phyloP scores from a whole-genome alignment of 495 filamentous ascomycete genomes.

The Lasiosphaeris hirsuta region DNA sequence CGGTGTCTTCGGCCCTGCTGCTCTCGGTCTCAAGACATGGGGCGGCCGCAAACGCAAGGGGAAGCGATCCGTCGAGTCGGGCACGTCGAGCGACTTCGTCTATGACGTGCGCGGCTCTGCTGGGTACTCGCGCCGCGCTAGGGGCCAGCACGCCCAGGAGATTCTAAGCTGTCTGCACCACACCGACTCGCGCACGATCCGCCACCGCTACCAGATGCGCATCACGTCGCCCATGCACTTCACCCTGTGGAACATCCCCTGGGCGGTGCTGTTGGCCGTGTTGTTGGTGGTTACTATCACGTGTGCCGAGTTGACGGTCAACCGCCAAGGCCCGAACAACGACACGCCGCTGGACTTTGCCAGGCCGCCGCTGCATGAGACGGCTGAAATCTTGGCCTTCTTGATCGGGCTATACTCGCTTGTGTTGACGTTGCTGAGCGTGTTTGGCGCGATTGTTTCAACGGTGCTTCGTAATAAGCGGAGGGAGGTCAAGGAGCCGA shows the following conservation, averaged over 20 bases:
- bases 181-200: slow-evolving; percentile 17
- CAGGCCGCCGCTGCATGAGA: slow-evolving; percentile 27
- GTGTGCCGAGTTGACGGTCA: slow-evolving; percentile 25
- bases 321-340: slow-evolving; percentile 23
- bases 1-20: slow-evolving; percentile 17
- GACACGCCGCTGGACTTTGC: slow-evolving; percentile 26
- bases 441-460: slow-evolving; percentile 17
- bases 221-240: slow-evolving; percentile 20
- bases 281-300: slow-evolving; percentile 22
- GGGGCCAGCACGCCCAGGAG: slow-evolving; percentile 24
- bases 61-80: slow-evolving; percentile 19
- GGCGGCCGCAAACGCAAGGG: background rate
- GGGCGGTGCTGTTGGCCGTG: slow-evolving; percentile 25
- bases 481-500: background rate
- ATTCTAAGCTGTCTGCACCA: slow-evolving; percentile 26
- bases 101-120: slow-evolving; percentile 13
- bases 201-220: slow-evolving; percentile 20
- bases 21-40: slow-evolving; percentile 11
- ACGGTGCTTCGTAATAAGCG: background rate
- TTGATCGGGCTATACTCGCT: slow-evolving; percentile 28
- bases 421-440: slow-evolving; percentile 24
- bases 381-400: slow-evolving; percentile 27
- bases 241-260: slow-evolving; percentile 27
- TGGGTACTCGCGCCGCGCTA: slow-evolving; percentile 21
- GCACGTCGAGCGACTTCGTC: background rate